Conservation (phyloP, 371 early-diverging fungal genomes). For the Lichtheimia ornata region DNA sequence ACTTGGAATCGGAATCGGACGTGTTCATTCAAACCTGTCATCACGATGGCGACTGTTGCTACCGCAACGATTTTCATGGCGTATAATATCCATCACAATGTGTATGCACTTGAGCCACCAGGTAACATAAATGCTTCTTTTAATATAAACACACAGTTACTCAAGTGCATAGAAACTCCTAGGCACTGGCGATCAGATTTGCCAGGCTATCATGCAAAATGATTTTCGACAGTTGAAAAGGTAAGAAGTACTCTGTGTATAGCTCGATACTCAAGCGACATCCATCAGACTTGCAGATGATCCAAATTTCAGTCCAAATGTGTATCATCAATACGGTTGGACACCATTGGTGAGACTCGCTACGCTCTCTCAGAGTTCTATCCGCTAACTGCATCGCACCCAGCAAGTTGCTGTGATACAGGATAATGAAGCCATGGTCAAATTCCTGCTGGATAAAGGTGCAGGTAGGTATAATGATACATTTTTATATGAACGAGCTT, state of each 20-base stretch:
- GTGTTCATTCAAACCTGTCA: too few species aligned
- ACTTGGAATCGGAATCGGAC: too few species aligned
- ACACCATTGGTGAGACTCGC: conserved; percentile 42
- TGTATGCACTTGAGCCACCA: conserved; percentile 9
- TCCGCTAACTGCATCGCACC: background rate
- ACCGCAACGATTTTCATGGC: too few species aligned
- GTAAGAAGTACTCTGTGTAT: conserved; percentile 18
- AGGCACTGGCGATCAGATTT: conserved; percentile 42
- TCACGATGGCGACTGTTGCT: too few species aligned
- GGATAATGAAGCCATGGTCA: conserved; percentile 47
- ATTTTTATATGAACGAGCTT: background rate
- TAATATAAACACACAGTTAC: background rate
- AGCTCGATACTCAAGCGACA: background rate
- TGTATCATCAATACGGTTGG: conserved; percentile 51
- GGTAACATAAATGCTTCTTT: background rate
- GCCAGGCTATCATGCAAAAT: conserved; percentile 47
- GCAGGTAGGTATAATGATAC: conserved; percentile 28
- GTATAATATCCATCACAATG: too few species aligned
- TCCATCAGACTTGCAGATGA: conserved; percentile 42
- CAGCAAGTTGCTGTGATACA: conserved; percentile 56
- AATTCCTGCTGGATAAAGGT: conserved; percentile 44
- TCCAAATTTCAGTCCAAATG: conserved; percentile 45
- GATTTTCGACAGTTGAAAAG: conserved; percentile 38
- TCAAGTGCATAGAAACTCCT: background rate
- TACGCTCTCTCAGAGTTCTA: background rate